phyloP scores from a whole-genome alignment of 148 eudicot species.

The Pouteria glomerata region DNA sequence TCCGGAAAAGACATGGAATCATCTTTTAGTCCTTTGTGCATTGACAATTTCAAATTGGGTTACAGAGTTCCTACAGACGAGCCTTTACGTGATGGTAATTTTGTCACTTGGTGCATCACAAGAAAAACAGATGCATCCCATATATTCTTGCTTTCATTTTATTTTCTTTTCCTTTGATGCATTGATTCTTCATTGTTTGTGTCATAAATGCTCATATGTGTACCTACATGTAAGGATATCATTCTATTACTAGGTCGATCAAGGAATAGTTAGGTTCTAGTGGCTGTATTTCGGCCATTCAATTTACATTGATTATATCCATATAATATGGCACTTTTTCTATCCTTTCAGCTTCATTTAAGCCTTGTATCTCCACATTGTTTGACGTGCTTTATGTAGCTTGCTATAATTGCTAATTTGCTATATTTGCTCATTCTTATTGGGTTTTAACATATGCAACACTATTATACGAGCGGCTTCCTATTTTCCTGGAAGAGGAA shows the following conservation, averaged over 20 bases:
- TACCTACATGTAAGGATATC: background rate
- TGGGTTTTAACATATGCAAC: background rate
- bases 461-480: background rate
- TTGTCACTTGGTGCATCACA: slow-evolving; percentile 11
- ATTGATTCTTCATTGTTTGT: background rate
- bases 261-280: background rate
- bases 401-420: background rate
- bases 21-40: slow-evolving; percentile 12
- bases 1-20: slow-evolving; percentile 20
- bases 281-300: background rate
- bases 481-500: background rate
- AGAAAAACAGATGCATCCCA: background rate
- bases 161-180: background rate
- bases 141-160: background rate
- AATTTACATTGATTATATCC: background rate
- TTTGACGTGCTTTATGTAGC: background rate
- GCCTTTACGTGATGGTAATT: slow-evolving; percentile 69
- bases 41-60: slow-evolving; percentile 15
- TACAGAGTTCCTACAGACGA: slow-evolving; percentile 15
- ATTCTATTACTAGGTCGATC: background rate
- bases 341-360: background rate
- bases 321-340: background rate
- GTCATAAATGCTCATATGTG: background rate
- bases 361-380: background rate
- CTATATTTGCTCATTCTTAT: background rate